Conservation (phyloP, 1,284 basidiomycete species). For the Coniferiporia sulphurascens region DNA sequence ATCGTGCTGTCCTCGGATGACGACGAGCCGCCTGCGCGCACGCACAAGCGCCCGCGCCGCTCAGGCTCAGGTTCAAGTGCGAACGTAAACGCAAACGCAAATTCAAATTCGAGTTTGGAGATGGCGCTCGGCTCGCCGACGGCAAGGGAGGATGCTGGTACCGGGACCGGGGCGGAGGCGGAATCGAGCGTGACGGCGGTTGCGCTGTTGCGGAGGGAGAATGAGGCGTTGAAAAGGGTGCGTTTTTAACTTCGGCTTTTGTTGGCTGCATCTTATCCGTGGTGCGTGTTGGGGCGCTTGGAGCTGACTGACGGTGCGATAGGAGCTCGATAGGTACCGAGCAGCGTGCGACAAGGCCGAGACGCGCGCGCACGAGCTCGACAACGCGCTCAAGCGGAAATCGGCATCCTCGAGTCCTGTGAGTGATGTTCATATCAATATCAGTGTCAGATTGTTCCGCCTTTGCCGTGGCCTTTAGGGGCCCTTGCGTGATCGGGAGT, state of each 20-base stretch:
- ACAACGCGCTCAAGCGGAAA: neutral
- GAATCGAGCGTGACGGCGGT: neutral
- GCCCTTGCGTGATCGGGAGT: too few relatives aligned
- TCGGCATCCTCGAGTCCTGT: neutral
- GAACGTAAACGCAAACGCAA: neutral
- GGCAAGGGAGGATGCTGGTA: neutral
- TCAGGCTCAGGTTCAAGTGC: too few relatives aligned
- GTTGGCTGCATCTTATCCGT: neutral
- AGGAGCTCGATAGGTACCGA: too few relatives aligned
- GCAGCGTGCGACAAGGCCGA: neutral
- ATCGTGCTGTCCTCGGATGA: conserved; percentile 7
- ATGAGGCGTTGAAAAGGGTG: conserved; percentile 8
- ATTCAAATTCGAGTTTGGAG: too few relatives aligned
- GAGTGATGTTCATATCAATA: neutral
- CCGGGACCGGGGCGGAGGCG: neutral
- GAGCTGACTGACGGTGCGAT: too few relatives aligned
- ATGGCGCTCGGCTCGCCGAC: too few relatives aligned
- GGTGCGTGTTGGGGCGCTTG: neutral
- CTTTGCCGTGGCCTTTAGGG: neutral
- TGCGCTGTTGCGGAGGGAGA: neutral
- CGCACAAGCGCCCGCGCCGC: neutral
- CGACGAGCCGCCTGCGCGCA: neutral
- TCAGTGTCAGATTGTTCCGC: neutral
- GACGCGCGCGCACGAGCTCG: neutral
- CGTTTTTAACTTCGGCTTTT: neutral